Conservation (phyloP, 2,329 filamentous ascomycete species). For the Cadophora sp. region DNA sequence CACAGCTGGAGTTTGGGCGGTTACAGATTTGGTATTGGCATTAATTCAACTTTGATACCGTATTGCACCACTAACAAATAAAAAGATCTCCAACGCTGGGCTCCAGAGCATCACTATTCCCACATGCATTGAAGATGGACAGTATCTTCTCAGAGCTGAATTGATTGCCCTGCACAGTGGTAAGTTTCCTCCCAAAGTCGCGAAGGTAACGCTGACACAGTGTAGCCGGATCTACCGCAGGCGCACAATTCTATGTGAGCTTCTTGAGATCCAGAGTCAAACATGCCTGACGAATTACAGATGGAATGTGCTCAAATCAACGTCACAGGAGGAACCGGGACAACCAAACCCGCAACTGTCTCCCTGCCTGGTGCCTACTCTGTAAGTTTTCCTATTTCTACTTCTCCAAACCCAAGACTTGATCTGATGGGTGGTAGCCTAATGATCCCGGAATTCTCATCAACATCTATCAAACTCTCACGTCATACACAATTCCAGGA, state of each 20-base stretch:
- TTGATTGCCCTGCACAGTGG: constrained; percentile 65
- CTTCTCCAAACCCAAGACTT: no score
- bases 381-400: constrained; percentile 45
- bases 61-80: constrained; percentile 9
- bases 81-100: constrained; percentile 52
- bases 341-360: constrained; percentile 35
- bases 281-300: constrained; percentile 31
- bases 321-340: constrained; percentile 49
- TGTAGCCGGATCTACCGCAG: constrained; percentile 45
- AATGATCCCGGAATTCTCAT: constrained; percentile 56
- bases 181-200: background rate
- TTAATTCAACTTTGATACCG: background rate
- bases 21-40: constrained; percentile 31
- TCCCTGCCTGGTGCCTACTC: constrained; percentile 38
- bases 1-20: constrained; percentile 36
- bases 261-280: background rate
- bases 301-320: constrained; percentile 58
- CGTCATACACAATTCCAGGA: constrained; percentile 51
- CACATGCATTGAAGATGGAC: constrained; percentile 57
- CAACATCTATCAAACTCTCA: constrained; percentile 51
- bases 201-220: background rate
- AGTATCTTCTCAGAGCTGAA: constrained; percentile 66
- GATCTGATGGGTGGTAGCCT: constrained; percentile 36
- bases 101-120: constrained; percentile 60
- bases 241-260: constrained; percentile 56